phyloP scores from a whole-genome alignment of 768 basidiomycete species.

The Mycena albidolilacea region DNA sequence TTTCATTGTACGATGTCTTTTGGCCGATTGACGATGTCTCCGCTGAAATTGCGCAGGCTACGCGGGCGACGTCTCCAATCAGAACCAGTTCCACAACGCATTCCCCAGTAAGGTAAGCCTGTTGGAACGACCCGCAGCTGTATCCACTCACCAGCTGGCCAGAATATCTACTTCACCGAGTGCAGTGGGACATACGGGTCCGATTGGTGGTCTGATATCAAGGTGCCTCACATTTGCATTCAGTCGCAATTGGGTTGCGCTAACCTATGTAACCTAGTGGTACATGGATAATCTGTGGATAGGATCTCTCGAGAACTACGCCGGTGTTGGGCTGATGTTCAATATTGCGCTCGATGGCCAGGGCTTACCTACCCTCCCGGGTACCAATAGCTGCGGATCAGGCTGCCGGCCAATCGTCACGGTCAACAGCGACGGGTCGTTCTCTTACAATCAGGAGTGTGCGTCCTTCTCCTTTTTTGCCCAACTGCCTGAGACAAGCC shows the following conservation, averaged over 20 bases:
- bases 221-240: conserved; percentile 48
- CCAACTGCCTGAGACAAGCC: neutral
- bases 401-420: conserved; percentile 80
- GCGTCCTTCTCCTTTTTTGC: neutral
- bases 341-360: conserved; percentile 78
- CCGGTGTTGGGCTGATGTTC: conserved; percentile 72
- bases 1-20: conserved; percentile 68
- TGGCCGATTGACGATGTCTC: neutral
- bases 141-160: neutral
- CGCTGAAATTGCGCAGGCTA: conserved; percentile 21
- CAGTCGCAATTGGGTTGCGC: too few relatives aligned
- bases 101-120: conserved; percentile 22
- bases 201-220: conserved; percentile 81
- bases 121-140: too few relatives aligned
- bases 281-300: conserved; percentile 73
- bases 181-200: conserved; percentile 51
- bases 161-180: conserved; percentile 36
- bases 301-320: conserved; percentile 73
- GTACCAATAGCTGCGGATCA: conserved; percentile 72
- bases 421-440: conserved; percentile 75
- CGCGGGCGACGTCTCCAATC: conserved; percentile 16
- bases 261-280: conserved; percentile 57
- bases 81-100: conserved; percentile 26
- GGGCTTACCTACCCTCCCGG: conserved; percentile 75
- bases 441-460: conserved; percentile 79